Percentiles rank a stretch among this genome's conserved stretches.
Conservation (phyloP, 805 yeast species). For the Ogataea minuta region DNA sequence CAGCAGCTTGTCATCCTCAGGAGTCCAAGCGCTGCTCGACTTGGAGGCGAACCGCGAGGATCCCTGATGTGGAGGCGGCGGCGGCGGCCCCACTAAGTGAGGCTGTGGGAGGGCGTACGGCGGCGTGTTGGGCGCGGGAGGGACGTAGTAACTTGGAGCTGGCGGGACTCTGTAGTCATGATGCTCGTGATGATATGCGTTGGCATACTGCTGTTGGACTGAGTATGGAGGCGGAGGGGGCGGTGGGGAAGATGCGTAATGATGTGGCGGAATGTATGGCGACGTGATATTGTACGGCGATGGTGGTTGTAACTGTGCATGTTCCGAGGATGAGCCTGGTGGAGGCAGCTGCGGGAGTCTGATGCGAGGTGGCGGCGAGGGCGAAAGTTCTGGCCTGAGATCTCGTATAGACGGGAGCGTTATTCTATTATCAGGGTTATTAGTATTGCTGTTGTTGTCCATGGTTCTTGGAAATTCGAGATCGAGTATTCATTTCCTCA, state of each 20-base stretch:
- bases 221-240: slow-evolving; percentile 2
- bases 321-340: slow-evolving; percentile 1
- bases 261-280: background rate
- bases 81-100: background rate
- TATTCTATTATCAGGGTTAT: slow-evolving; percentile 7
- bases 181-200: slow-evolving; percentile 2
- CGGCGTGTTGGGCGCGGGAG: slow-evolving; percentile 1
- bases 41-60: slow-evolving; percentile 16
- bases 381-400: slow-evolving; percentile 5
- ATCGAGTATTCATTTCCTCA: slow-evolving; percentile 45
- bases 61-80: background rate
- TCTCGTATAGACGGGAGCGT: slow-evolving; percentile 20
- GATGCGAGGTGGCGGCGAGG: slow-evolving; percentile 9
- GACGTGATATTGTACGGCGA: background rate
- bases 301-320: background rate
- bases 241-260: background rate
- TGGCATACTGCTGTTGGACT: slow-evolving; percentile 1
- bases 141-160: slow-evolving; percentile 4
- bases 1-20: slow-evolving; percentile 67
- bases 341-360: slow-evolving; percentile 1
- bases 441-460: slow-evolving; percentile 10
- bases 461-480: slow-evolving; percentile 11
- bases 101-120: slow-evolving; percentile 1
- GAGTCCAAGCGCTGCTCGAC: slow-evolving; percentile 64
- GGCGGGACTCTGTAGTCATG: slow-evolving; percentile 3